Base-by-base conservation (phyloP, 2,329 filamentous ascomycete species). In the Venturiaceae sp. region DNA sequence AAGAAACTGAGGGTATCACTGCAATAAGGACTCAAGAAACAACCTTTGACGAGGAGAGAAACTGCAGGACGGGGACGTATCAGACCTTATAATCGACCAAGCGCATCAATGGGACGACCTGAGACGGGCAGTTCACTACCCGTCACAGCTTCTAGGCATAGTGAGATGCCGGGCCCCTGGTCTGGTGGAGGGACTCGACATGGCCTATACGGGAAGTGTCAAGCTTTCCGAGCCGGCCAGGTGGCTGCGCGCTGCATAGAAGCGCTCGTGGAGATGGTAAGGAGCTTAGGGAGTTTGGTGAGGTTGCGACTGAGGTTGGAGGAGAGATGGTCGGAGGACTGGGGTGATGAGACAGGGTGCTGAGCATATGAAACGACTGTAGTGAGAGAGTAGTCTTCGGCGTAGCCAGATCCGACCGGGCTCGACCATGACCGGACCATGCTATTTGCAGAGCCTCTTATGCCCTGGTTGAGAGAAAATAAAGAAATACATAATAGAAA, bases 81-180 rank as follows among this genome's bases (percentile, higher is more conserved):
- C 26, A 39, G 32, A 39, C 46, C 57, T 58, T 58, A 58, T 58
- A 58, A 34, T 58, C 47, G 16, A 53, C 41, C 39, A 46, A 41
- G 36, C 36, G 36, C 54, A 32, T 28, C 28, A 11, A 32, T 36
- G 28, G 36, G 21, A 46, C 3, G 13, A 56, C 28, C 36, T 56
- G 54, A 56, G 54, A 56, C 54, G 52, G 52, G 52, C 30, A 36
- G 30, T 23, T 46, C 36, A 56, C 7, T 1, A n/a, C 3, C 28
- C 54, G 54, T 56, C 21, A 56, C 34, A 41, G 34, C 28, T 52
- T 14, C 34, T 30, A 33, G 55, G 55, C 41, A 57, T 4, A 26
- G 36, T 23, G 19, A 57, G 26, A 57, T 52, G 53, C 55, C 55
- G 55, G 36, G 34, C 39, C 55, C 55, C 55, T 50, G 39, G 14